Conservation (phyloP, 345 rosid species). For the Aquilaria yunnanensis region DNA sequence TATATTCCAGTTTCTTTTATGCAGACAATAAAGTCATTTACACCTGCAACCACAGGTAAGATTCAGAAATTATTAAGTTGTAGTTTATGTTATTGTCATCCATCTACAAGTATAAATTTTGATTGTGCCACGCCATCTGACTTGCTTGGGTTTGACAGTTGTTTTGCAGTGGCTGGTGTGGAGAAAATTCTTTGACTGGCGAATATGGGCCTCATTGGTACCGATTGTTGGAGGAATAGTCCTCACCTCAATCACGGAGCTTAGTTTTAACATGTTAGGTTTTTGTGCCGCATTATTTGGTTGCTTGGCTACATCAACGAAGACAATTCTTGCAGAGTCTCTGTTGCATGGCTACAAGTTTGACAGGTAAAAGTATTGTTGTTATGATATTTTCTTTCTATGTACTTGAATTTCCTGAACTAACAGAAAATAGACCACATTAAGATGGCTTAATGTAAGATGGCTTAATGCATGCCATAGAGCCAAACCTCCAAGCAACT, state of each 20-base stretch:
- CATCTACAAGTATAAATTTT: slow-evolving; percentile 1
- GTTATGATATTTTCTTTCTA: neutral
- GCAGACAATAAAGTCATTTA: slow-evolving; percentile 74
- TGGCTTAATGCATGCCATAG: too few relatives aligned
- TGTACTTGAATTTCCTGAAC: neutral
- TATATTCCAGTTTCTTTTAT: slow-evolving; percentile 76
- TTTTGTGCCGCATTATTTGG: slow-evolving; percentile 72
- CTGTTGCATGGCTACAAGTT: slow-evolving; percentile 66
- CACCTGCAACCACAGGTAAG: slow-evolving; percentile 74
- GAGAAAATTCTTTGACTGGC: slow-evolving; percentile 67
- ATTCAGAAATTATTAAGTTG: slow-evolving; percentile 1
- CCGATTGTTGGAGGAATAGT: slow-evolving; percentile 77
- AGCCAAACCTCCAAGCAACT: too few relatives aligned
- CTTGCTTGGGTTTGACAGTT: slow-evolving; percentile 34
- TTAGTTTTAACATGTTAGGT: slow-evolving; percentile 64
- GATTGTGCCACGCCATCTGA: slow-evolving; percentile 16
- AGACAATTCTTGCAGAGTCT: slow-evolving; percentile 71
- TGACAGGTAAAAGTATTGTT: slow-evolving; percentile 41
- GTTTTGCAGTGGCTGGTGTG: slow-evolving; percentile 68
- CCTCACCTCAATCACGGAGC: slow-evolving; percentile 63
- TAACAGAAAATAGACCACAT: neutral
- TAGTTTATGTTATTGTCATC: slow-evolving; percentile 4
- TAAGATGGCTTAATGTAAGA: too few relatives aligned
- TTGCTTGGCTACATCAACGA: slow-evolving; percentile 70
- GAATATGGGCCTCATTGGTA: slow-evolving; percentile 62